A percentile compares a stretch with the other conserved stretches of the same genome.
These are phyloP conservation scores for Plenodomus tracheiphilus DNA, from an alignment of 2,329 filamentous ascomycete genomes.

Conservation along the genomic window DNA sequence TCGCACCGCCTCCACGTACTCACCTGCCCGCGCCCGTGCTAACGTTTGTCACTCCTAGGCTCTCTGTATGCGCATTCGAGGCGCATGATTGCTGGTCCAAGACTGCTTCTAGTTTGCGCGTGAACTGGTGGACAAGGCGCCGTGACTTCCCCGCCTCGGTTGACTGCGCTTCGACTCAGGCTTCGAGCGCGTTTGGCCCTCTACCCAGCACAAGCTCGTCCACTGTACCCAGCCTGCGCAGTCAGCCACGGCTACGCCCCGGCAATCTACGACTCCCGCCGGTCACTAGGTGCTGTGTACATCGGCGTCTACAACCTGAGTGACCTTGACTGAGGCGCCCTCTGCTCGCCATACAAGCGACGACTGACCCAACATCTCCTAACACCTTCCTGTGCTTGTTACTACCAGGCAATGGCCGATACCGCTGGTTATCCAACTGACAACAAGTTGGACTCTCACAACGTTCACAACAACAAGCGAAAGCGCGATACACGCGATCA, in stretches of 20 bases:
- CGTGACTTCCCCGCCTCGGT: slow-evolving; percentile 16
- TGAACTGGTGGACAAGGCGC: slow-evolving; percentile 31
- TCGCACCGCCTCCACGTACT: slow-evolving; percentile 31
- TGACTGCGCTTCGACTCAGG: slow-evolving; percentile 28
- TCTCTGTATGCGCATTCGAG: slow-evolving; percentile 28
- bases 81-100: slow-evolving; percentile 33
- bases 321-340: not conserved
- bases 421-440: slow-evolving; percentile 45
- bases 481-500: slow-evolving; percentile 53
- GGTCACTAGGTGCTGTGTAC: slow-evolving; percentile 18
- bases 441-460: slow-evolving; percentile 39
- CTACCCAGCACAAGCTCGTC: not conserved
- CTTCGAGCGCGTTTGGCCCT: slow-evolving; percentile 23
- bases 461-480: slow-evolving; percentile 46
- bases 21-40: slow-evolving; percentile 37
- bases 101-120: slow-evolving; percentile 21
- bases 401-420: slow-evolving; percentile 36
- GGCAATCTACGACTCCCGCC: slow-evolving; percentile 22
- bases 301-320: not conserved
- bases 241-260: slow-evolving; percentile 16
- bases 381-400: not conserved
- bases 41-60: slow-evolving; percentile 40
- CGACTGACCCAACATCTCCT: slow-evolving; percentile 1
- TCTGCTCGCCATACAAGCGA: not conserved
- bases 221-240: slow-evolving; percentile 16